phyloP scores from a whole-genome alignment of 2,329 filamentous ascomycete genomes.

The Torrubiella hemipterigena region DNA sequence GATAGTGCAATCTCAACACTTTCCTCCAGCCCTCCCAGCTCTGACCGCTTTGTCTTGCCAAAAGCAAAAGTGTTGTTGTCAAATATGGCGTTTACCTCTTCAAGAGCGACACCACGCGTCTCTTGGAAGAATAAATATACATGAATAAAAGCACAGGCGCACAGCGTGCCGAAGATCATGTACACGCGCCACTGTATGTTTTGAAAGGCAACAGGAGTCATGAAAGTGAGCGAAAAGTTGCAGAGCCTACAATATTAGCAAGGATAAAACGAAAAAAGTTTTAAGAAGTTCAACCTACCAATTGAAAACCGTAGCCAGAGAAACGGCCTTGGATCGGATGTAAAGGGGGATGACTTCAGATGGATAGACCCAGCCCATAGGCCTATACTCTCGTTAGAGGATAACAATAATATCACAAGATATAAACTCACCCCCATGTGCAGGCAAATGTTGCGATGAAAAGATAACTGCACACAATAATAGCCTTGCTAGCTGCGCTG shows the following conservation, averaged over 20 bases:
- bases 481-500: conserved; percentile 40
- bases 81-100: conserved; percentile 9
- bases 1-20: no score
- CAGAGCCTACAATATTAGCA: no score
- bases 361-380: conserved; percentile 33
- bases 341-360: conserved; percentile 32
- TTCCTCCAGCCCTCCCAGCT: no score
- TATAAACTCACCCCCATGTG: conserved; percentile 19
- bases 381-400: conserved; percentile 10
- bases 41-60: conserved; percentile 6
- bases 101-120: conserved; percentile 6
- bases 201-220: conserved; percentile 16
- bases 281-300: no score
- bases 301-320: conserved; percentile 24
- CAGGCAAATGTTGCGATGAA: conserved; percentile 36
- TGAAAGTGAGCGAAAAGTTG: conserved; percentile 20
- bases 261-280: no score
- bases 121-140: conserved; percentile 9
- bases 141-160: conserved; percentile 6
- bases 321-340: conserved; percentile 31
- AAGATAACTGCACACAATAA: conserved; percentile 51
- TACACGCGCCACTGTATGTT: conserved; percentile 13
- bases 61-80: conserved; percentile 8
- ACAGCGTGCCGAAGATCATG: conserved; percentile 9
- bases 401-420: neutral